These are phyloP conservation scores for Termitomyces sp. DNA, from an alignment of 768 basidiomycete genomes.

Conservation along the genomic window DNA sequence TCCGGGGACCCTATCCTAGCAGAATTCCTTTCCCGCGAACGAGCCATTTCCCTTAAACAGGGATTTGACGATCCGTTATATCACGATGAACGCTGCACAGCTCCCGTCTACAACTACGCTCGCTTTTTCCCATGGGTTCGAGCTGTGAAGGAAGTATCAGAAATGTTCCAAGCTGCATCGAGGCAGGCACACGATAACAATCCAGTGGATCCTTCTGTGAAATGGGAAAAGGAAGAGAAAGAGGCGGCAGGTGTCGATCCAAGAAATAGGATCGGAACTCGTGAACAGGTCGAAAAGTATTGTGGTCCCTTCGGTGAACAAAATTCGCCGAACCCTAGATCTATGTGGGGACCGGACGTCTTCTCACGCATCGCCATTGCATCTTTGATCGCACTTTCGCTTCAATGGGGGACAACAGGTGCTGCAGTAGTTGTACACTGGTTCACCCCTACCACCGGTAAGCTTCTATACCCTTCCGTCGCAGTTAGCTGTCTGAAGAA, in stretches of 20 bases:
- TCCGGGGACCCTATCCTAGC: too few relatives aligned
- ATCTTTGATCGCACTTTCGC: conserved; percentile 19
- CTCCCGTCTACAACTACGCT: conserved; percentile 32
- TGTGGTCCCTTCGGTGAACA: conserved; percentile 1
- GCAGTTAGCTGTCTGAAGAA: not conserved
- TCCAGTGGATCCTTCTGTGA: conserved; percentile 16
- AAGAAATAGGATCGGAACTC: conserved; percentile 20
- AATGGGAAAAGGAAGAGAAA: conserved; percentile 20
- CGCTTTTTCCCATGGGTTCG: conserved; percentile 29
- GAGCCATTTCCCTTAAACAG: conserved; percentile 21
- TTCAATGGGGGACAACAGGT: conserved; percentile 32
- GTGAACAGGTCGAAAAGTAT: conserved; percentile 20
- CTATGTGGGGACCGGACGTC: conserved; percentile 18
- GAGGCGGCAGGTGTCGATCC: not conserved
- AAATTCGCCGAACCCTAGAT: not conserved
- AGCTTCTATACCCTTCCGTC: not conserved
- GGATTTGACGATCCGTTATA: conserved; percentile 15
- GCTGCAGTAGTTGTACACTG: conserved; percentile 25
- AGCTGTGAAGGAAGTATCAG: conserved; percentile 23
- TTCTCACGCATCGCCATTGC: conserved; percentile 23
- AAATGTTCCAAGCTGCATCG: conserved; percentile 24
- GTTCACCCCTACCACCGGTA: conserved; percentile 27
- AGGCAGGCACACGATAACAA: conserved; percentile 16
- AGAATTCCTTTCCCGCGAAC: conserved; percentile 14
- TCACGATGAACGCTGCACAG: conserved; percentile 22